phyloP scores from a whole-genome alignment of 2,329 filamentous ascomycete species.

The Penicillium sp. region DNA sequence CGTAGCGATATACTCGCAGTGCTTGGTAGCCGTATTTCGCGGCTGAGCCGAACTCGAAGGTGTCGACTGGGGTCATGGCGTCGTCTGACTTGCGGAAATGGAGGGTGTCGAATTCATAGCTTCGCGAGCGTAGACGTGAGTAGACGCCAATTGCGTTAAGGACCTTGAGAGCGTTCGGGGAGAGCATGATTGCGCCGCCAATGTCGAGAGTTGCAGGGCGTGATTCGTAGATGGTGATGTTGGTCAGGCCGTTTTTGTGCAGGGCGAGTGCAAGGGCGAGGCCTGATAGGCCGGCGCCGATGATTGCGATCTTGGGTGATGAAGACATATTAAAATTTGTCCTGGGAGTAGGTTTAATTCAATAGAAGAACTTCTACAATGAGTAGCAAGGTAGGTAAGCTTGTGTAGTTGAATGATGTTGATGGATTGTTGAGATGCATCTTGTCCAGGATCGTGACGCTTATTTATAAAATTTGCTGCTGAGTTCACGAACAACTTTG shows the following conservation, averaged over 20 bases:
- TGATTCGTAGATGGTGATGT: constrained; percentile 25
- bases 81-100: constrained; percentile 5
- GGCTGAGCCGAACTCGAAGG: constrained; percentile 10
- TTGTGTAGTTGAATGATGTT: too few species aligned
- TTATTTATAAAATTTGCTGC: too few species aligned
- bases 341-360: too few species aligned
- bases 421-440: too few species aligned
- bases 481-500: too few species aligned
- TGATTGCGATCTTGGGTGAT: constrained; percentile 4
- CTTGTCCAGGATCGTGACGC: too few species aligned
- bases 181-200: constrained; percentile 28
- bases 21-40: constrained; percentile 6
- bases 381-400: too few species aligned
- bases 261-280: constrained; percentile 9
- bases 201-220: constrained; percentile 26
- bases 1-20: constrained; percentile 9
- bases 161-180: constrained; percentile 28
- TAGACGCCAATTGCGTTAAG: constrained; percentile 21
- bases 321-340: background rate
- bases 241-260: constrained; percentile 12
- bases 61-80: constrained; percentile 5
- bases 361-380: too few species aligned
- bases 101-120: constrained; percentile 4
- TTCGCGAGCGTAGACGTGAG: background rate
- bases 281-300: constrained; percentile 11